Evolutionary conservation across 2,329 filamentous ascomycete species (phyloP).

Genomic region (Aspergillus jensenii): DNA sequence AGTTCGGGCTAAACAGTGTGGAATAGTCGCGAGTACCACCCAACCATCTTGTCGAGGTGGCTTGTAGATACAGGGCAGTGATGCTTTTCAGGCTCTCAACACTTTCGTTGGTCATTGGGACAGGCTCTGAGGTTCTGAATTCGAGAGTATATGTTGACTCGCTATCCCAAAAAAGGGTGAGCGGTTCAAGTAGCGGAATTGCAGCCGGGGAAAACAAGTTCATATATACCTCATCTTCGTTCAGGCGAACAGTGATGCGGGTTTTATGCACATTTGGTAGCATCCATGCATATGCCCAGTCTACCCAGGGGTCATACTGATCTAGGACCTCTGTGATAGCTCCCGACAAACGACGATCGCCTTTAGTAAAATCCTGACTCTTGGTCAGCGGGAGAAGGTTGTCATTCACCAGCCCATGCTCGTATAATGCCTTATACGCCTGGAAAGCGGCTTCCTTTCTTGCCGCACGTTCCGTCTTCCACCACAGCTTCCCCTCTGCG

Average conservation of each 20-base stretch:
- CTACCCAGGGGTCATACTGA: conserved; percentile 32
- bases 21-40: conserved; percentile 23
- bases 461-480: conserved; percentile 71
- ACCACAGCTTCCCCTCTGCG: conserved; percentile 54
- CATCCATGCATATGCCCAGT: conserved; percentile 29
- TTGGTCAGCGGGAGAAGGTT: conserved; percentile 65
- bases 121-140: conserved; percentile 16
- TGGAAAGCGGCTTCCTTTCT: conserved; percentile 80
- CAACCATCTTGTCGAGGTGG: conserved; percentile 13
- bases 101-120: conserved; percentile 14
- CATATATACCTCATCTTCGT: conserved; percentile 20
- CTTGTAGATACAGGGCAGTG: conserved; percentile 29
- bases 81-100: conserved; percentile 34
- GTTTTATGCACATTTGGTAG: conserved; percentile 22
- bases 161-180: conserved; percentile 31
- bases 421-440: conserved; percentile 70
- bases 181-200: conserved; percentile 18
- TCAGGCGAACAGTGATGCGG: conserved; percentile 19
- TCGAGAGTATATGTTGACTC: conserved; percentile 21
- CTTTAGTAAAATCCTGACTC: conserved; percentile 28
- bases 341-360: conserved; percentile 17
- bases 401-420: conserved; percentile 72
- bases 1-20: conserved; percentile 26
- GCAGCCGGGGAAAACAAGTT: conserved; percentile 21
- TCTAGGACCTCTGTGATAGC: conserved; percentile 23